Base-by-base conservation (phyloP, 106 monocot genomes). In the Allium cepa region DNA sequence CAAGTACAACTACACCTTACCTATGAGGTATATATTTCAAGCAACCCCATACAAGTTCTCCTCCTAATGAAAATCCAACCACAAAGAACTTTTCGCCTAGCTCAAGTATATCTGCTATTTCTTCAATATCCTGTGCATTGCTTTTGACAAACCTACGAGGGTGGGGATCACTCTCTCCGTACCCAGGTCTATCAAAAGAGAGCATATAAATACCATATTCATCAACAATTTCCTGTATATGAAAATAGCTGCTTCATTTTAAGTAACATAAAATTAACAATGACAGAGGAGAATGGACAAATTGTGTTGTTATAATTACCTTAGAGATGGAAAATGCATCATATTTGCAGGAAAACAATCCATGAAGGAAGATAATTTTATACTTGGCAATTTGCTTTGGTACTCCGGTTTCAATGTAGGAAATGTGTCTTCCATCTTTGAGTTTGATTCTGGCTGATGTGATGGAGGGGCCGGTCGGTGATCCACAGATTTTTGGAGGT, bases 81-180 rank as follows among this genome's bases (percentile, higher is more conserved):
- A 85, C 81, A 81, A 78, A 81, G 69, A 85, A 85, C 52, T 72
- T 85, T 22, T 74, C 48, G 48, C 85, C 81, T 11, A 85, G 62
- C 14, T 76, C 49, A 63, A 85, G 66, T 69, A 53, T 71, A 53
- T 76, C 78, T 48, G 85, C 85, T 66, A 85, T 74, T 76, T 85
- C 85, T 72, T 81, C 79, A 50, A 85, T 62, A 79, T 85, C 85
- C 13, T 75, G 58, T 50, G 78, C 78, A 49, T 46, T 81, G 65
- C 78, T 76, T 72, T 81, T 81, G 10, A 56, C 78, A 13, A 77
- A 59, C 61, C 59, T 66, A 50, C 66, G 66, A n/a, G 85, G 85
- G 56, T 85, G 53, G 48, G 85, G 81, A 81, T 85, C 85, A 71
- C 85, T 85, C 72, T 85, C 85, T 46, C 85, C 85, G 76, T 85